Evolutionary conservation across 2,329 filamentous ascomycete species (phyloP).

Genomic region (Arthroderma sp.): DNA sequence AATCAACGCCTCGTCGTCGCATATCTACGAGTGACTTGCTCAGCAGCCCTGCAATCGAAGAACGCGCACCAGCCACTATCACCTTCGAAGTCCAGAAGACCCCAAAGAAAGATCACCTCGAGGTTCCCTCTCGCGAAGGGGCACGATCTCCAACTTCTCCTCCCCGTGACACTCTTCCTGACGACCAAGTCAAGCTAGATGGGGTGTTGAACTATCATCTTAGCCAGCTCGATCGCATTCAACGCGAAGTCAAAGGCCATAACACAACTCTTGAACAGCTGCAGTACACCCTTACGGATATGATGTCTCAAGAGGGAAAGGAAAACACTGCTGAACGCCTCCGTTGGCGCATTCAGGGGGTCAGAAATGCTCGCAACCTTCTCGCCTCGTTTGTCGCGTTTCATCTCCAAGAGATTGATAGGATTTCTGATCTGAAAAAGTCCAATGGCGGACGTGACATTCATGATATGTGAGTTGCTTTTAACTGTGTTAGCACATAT

Average conservation of each 20-base stretch:
- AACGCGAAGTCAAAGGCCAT: conserved; percentile 14
- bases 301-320: conserved; percentile 1
- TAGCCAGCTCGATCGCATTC: conserved; percentile 16
- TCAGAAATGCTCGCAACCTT: conserved; percentile 9
- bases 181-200: conserved; percentile 13
- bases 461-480: conserved; percentile 6
- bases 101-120: background rate
- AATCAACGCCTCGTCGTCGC: conserved; percentile 2
- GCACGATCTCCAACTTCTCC: background rate
- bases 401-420: conserved; percentile 15
- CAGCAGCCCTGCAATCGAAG: background rate
- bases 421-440: conserved; percentile 12
- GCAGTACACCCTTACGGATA: conserved; percentile 5
- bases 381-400: conserved; percentile 12
- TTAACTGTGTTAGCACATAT: too few species aligned
- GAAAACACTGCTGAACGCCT: conserved; percentile 6
- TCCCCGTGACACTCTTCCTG: conserved; percentile 9
- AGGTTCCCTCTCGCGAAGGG: conserved; percentile 1
- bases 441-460: background rate
- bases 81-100: background rate
- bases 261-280: conserved; percentile 10
- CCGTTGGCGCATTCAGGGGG: conserved; percentile 8
- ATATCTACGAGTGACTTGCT: conserved; percentile 5
- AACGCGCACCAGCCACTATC: background rate
- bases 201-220: conserved; percentile 17